A percentile compares a stretch with the other conserved stretches of the same genome.
phyloP scores from a whole-genome alignment of 805 yeast genomes.

The Teunomyces panamensis region DNA sequence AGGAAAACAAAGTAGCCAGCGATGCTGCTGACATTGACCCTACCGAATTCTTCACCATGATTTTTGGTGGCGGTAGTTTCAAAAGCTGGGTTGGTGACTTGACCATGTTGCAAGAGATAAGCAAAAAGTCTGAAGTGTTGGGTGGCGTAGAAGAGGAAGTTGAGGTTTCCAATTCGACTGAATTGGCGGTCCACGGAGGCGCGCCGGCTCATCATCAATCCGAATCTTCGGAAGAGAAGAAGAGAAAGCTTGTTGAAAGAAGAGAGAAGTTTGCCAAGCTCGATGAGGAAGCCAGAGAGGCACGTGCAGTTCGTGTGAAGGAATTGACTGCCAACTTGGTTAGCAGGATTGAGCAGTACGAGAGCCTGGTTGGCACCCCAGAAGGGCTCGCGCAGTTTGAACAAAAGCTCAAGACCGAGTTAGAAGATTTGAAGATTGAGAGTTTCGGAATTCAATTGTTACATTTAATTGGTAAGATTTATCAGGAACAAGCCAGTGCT shows the following conservation, averaged over 20 bases:
- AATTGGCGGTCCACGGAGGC: slow-evolving; percentile 1
- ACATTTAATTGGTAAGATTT: slow-evolving; percentile 78
- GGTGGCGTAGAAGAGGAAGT: slow-evolving; percentile 33
- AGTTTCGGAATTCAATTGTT: slow-evolving; percentile 90
- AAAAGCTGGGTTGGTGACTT: slow-evolving; percentile 85
- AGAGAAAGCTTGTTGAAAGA: slow-evolving; percentile 31
- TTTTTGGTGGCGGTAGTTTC: slow-evolving; percentile 83
- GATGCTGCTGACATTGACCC: slow-evolving; percentile 78
- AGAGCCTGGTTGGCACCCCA: slow-evolving; percentile 58
- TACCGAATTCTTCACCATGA: slow-evolving; percentile 72
- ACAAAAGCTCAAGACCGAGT: slow-evolving; percentile 54
- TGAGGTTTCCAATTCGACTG: slow-evolving; percentile 4
- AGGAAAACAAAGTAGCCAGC: slow-evolving; percentile 63
- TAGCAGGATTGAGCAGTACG: slow-evolving; percentile 44
- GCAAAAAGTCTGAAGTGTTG: slow-evolving; percentile 54
- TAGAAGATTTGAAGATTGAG: slow-evolving; percentile 85
- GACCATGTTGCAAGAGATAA: slow-evolving; percentile 71
- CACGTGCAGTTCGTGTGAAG: slow-evolving; percentile 46
- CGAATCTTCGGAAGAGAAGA: slow-evolving; percentile 18
- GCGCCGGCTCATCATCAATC: neutral
- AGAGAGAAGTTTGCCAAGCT: slow-evolving; percentile 50
- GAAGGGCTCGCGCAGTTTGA: slow-evolving; percentile 59
- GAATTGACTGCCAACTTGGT: slow-evolving; percentile 51
- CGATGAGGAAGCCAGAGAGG: slow-evolving; percentile 53
- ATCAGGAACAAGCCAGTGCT: slow-evolving; percentile 71